phyloP scores from a whole-genome alignment of 805 yeast species.

The Wickerhamomyces alni region DNA sequence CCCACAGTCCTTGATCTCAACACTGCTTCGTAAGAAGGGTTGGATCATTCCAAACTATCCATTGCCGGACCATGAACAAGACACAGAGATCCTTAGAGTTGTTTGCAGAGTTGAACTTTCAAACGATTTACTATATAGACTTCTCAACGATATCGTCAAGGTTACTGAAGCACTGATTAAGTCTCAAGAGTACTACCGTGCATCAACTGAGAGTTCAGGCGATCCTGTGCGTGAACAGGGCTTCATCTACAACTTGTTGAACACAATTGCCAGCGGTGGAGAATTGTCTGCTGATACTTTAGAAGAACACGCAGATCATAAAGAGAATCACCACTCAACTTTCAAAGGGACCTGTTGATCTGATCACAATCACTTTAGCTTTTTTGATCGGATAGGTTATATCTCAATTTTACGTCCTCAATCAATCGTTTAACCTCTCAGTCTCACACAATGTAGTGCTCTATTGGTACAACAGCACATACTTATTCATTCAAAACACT shows the following conservation, averaged over 20 bases:
- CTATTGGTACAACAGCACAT: too few species aligned
- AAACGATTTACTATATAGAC: slow-evolving; percentile 51
- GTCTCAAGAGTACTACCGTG: slow-evolving; percentile 31
- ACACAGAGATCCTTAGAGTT: slow-evolving; percentile 71
- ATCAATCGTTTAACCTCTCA: too few species aligned
- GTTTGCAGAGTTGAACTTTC: slow-evolving; percentile 73
- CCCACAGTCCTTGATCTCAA: slow-evolving; percentile 73
- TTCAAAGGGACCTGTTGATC: slow-evolving; percentile 23
- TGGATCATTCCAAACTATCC: slow-evolving; percentile 90
- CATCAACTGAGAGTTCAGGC: slow-evolving; percentile 8
- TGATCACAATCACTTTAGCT: too few species aligned
- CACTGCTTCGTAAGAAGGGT: slow-evolving; percentile 69
- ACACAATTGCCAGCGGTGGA: slow-evolving; percentile 52
- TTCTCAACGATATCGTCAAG: slow-evolving; percentile 55
- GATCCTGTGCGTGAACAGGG: slow-evolving; percentile 21
- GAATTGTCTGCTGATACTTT: slow-evolving; percentile 28
- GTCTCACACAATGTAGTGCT: too few species aligned
- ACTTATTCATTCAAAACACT: too few species aligned
- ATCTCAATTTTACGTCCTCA: too few species aligned
- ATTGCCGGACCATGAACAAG: slow-evolving; percentile 55
- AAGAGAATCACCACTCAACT: slow-evolving; percentile 19
- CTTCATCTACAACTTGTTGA: slow-evolving; percentile 40
- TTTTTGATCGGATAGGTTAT: too few species aligned
- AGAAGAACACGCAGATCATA: slow-evolving; percentile 16
- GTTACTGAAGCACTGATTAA: slow-evolving; percentile 46